A percentile compares a stretch with the other conserved stretches of the same genome.
Conservation (phyloP, 106 monocot species). For the Triglochin maritima region DNA sequence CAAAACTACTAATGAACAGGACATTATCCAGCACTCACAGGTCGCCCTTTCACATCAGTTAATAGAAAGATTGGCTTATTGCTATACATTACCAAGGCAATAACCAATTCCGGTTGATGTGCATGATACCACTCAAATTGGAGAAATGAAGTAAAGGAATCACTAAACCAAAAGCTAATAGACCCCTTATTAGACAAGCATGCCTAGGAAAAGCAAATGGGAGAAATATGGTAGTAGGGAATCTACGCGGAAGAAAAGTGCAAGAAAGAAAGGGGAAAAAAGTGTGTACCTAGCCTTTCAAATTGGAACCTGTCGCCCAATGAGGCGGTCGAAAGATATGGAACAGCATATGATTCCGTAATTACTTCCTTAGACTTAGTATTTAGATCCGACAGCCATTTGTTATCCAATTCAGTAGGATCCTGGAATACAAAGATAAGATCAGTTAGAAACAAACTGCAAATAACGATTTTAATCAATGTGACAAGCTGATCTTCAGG, state of each 20-base stretch:
- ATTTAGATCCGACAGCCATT: constrained; percentile 86
- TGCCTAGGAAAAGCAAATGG: not conserved
- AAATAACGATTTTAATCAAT: not conserved
- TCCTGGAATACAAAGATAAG: constrained; percentile 25
- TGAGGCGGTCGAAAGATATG: constrained; percentile 45
- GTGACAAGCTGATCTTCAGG: not conserved
- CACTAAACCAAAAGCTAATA: no score
- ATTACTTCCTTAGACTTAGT: constrained; percentile 79
- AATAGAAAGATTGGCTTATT: no score
- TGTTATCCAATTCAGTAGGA: constrained; percentile 60
- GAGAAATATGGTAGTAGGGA: not conserved
- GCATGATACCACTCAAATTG: no score
- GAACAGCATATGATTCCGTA: constrained; percentile 57
- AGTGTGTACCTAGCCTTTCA: constrained; percentile 70
- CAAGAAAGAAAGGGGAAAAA: not conserved
- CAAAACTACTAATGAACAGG: not conserved
- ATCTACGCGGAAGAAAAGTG: not conserved
- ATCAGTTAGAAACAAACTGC: not conserved
- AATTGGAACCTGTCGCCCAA: constrained; percentile 84
- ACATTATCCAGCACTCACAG: not conserved
- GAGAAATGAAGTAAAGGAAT: no score
- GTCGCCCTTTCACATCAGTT: no score
- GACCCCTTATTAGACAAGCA: no score
- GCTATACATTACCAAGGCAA: not conserved
- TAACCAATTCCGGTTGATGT: not conserved